phyloP scores from a whole-genome alignment of 2,329 filamentous ascomycete species.

The Trichoderma arundinaceum region DNA sequence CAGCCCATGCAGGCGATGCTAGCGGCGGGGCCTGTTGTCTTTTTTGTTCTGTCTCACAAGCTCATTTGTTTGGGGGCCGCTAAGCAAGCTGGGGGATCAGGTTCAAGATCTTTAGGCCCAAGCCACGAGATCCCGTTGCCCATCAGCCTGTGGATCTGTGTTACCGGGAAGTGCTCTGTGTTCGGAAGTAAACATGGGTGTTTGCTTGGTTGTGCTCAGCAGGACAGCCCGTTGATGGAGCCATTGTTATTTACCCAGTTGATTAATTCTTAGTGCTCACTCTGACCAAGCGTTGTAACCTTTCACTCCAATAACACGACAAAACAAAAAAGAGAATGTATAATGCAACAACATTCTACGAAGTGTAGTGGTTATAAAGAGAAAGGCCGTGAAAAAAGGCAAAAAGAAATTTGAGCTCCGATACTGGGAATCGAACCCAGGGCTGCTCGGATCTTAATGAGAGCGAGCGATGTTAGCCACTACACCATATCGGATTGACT shows the following conservation, averaged over 20 bases:
- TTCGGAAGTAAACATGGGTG: constrained; percentile 19
- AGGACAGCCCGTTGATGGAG: neutral
- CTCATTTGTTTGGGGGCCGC: neutral
- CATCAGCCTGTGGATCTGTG: constrained; percentile 22
- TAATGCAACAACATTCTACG: neutral
- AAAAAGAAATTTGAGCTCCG: constrained; percentile 23
- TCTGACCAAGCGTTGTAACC: neutral
- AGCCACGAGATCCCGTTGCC: constrained; percentile 20
- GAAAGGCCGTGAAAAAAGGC: neutral
- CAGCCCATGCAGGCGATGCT: neutral
- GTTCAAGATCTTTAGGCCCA: neutral
- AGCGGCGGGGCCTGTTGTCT: constrained; percentile 5
- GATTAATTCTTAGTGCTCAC: constrained; percentile 11
- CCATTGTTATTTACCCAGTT: neutral
- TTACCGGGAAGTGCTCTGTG: neutral
- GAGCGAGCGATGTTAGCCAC: constrained; percentile 47
- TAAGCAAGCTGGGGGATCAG: neutral
- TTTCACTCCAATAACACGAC: neutral
- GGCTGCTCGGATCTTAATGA: constrained; percentile 33
- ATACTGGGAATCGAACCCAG: constrained; percentile 35
- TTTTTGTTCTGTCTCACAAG: neutral
- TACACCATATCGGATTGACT: constrained; percentile 45
- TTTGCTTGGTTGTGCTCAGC: neutral
- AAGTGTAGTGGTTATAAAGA: no score
- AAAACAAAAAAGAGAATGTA: neutral